These are phyloP conservation scores for Russula virescens DNA, from an alignment of 768 basidiomycete genomes.

Conservation along the genomic window DNA sequence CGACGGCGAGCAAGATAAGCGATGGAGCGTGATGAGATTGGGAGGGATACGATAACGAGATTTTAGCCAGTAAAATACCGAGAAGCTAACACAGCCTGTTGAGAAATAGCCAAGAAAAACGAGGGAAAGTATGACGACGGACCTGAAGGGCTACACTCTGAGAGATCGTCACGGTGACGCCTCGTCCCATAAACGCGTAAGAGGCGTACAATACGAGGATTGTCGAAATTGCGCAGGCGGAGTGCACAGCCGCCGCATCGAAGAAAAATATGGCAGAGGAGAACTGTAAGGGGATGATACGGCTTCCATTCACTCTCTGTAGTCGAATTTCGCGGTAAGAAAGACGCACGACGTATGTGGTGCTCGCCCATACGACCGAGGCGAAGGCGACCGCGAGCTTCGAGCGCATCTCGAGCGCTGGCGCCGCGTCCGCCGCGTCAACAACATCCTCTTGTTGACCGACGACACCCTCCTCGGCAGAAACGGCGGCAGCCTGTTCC, in stretches of 20 bases:
- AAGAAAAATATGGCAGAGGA: slow-evolving; percentile 8
- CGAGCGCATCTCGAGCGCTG: neutral
- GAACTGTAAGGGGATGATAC: neutral
- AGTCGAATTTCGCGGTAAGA: neutral
- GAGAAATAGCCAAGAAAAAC: neutral
- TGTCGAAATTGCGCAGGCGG: slow-evolving; percentile 8
- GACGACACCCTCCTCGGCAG: neutral
- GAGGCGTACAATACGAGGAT: slow-evolving; percentile 8
- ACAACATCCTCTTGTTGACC: neutral
- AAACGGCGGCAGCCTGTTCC: neutral
- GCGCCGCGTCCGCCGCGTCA: neutral
- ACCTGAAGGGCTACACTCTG: slow-evolving; percentile 35
- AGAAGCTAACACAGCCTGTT: slow-evolving; percentile 27
- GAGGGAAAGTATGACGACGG: slow-evolving; percentile 5
- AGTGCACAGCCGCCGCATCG: slow-evolving; percentile 11
- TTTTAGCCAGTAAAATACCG: slow-evolving; percentile 32
- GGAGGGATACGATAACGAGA: slow-evolving; percentile 14
- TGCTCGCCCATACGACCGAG: slow-evolving; percentile 9
- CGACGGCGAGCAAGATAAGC: slow-evolving; percentile 8
- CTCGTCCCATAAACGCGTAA: slow-evolving; percentile 23
- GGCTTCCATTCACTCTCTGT: neutral
- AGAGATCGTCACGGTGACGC: slow-evolving; percentile 28
- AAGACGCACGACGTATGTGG: slow-evolving; percentile 15
- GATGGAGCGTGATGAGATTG: neutral
- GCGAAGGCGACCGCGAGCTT: slow-evolving; percentile 1